phyloP scores from a whole-genome alignment of 2,329 filamentous ascomycete genomes.

The Chalara sp. region DNA sequence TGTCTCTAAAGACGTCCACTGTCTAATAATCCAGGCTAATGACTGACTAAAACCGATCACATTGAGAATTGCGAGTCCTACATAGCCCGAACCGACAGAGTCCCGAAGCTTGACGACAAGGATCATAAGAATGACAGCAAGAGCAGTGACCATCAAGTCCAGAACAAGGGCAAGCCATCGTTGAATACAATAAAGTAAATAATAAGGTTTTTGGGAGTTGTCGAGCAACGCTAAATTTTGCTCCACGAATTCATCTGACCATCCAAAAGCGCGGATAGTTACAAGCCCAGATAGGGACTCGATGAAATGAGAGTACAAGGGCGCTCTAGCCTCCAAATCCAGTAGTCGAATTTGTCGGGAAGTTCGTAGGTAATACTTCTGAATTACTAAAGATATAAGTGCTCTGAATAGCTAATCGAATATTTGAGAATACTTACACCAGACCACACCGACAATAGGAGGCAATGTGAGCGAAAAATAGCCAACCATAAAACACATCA shows the following conservation, averaged over 20 bases:
- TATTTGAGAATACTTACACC: slow-evolving; percentile 1
- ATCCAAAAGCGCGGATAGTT: slow-evolving; percentile 40
- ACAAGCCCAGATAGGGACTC: slow-evolving; percentile 38
- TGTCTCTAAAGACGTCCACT: slow-evolving; percentile 23
- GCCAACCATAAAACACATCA: slow-evolving; percentile 26
- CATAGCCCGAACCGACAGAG: slow-evolving; percentile 20
- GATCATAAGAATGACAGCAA: slow-evolving; percentile 27
- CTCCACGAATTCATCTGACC: slow-evolving; percentile 22
- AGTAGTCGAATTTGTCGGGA: slow-evolving; percentile 43
- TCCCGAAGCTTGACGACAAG: slow-evolving; percentile 28
- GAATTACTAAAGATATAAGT: slow-evolving; percentile 14
- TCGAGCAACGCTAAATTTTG: slow-evolving; percentile 42
- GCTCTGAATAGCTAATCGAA: too few relatives aligned
- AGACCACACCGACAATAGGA: slow-evolving; percentile 28
- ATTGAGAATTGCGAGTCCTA: slow-evolving; percentile 26
- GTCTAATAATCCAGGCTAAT: slow-evolving; percentile 15
- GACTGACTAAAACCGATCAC: slow-evolving; percentile 21
- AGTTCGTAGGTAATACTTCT: slow-evolving; percentile 40
- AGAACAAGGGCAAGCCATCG: slow-evolving; percentile 45
- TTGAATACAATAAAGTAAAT: slow-evolving; percentile 50
- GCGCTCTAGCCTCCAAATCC: slow-evolving; percentile 38
- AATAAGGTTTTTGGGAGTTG: slow-evolving; percentile 48
- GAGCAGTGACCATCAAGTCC: slow-evolving; percentile 16
- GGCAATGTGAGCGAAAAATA: slow-evolving; percentile 35
- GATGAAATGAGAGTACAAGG: slow-evolving; percentile 41